These are phyloP conservation scores for Euphorbia lathyris DNA, from an alignment of 345 rosid species.

Conservation along the genomic window DNA sequence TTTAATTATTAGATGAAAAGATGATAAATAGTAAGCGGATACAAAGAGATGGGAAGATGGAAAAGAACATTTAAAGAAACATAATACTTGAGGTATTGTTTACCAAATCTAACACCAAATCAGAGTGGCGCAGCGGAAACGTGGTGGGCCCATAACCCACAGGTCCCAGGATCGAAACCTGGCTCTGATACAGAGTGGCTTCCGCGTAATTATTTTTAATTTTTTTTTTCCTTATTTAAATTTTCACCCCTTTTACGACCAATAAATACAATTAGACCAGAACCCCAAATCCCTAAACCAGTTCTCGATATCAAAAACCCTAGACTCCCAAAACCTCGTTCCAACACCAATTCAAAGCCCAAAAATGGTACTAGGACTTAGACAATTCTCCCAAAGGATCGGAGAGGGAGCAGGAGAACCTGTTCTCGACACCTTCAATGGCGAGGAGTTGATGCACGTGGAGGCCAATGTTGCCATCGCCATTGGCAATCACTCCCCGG, in stretches of 20 bases:
- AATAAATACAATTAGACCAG: neutral
- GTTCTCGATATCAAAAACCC: neutral
- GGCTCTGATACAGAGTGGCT: conserved; percentile 24
- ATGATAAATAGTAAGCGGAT: no score
- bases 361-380: conserved; percentile 65
- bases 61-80: no score
- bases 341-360: neutral
- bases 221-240: no score
- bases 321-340: neutral
- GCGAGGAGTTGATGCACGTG: conserved; percentile 77
- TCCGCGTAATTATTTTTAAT: no score
- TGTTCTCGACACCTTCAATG: conserved; percentile 49
- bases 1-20: no score
- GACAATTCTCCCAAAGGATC: conserved; percentile 52
- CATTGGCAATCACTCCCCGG: conserved; percentile 56
- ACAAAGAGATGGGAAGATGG: no score
- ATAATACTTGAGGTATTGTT: no score
- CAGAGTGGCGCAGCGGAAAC: conserved; percentile 41
- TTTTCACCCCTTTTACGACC: neutral
- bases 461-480: conserved; percentile 72
- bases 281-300: neutral
- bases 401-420: conserved; percentile 64
- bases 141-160: conserved; percentile 40
- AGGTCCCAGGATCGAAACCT: conserved; percentile 40
- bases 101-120: neutral